These are phyloP conservation scores for Diplodia corticola DNA, from an alignment of 2,329 filamentous ascomycete species.

Conservation along the genomic window DNA sequence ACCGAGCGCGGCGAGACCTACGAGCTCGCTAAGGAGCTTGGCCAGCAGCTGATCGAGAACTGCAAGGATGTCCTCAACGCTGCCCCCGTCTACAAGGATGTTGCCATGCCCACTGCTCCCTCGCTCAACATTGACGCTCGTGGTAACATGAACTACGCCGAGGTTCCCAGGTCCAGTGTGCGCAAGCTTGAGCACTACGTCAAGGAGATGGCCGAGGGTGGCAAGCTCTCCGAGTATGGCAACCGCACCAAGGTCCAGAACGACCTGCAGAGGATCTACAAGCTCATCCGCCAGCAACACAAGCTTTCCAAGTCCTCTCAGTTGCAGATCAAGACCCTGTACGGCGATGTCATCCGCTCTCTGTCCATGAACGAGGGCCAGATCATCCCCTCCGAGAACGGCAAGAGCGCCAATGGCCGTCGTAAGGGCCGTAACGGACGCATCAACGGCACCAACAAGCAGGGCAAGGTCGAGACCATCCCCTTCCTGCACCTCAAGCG, in stretches of 20 bases:
- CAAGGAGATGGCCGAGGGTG: conserved; percentile 95
- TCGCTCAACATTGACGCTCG: conserved; percentile 89
- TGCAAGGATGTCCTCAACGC: conserved; percentile 87
- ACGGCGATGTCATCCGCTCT: conserved; percentile 90
- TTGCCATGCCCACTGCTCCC: conserved; percentile 85
- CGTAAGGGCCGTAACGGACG: conserved; percentile 59
- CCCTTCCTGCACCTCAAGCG: conserved; percentile 97
- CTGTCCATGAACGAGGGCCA: conserved; percentile 97
- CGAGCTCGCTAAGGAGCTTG: conserved; percentile 93
- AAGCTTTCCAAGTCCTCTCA: conserved; percentile 96
- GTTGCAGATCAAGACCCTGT: conserved; percentile 92
- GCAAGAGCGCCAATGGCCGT: conserved; percentile 61
- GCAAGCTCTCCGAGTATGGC: conserved; percentile 97
- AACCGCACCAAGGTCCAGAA: conserved; percentile 98
- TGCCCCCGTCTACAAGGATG: conserved; percentile 93
- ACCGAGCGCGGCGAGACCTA: conserved; percentile 97
- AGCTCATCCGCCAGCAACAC: conserved; percentile 97
- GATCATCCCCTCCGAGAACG: conserved; percentile 86
- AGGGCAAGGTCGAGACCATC: conserved; percentile 92
- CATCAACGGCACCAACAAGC: conserved; percentile 61
- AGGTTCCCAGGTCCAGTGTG: conserved; percentile 81
- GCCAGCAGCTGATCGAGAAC: conserved; percentile 92
- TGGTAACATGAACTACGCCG: conserved; percentile 89
- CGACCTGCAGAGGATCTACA: conserved; percentile 92
- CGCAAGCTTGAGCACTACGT: conserved; percentile 98